Conservation (phyloP, 2,329 filamentous ascomycete genomes). For the Pyrenophora graminea region DNA sequence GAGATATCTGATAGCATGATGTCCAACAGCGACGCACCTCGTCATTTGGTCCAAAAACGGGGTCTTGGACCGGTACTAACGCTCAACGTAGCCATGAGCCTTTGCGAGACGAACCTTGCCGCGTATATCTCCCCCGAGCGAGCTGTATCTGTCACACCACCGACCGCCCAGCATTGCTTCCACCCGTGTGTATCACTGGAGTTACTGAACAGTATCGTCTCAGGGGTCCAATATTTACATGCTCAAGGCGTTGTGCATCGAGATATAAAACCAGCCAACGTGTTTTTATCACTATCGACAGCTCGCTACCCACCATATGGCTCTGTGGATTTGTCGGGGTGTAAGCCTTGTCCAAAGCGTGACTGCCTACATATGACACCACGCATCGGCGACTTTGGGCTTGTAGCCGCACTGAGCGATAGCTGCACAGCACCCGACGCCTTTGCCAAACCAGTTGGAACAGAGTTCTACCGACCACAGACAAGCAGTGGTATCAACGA, state of each 20-base stretch:
- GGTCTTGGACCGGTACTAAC: constrained; percentile 47
- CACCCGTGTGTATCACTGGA: constrained; percentile 61
- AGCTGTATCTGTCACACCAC: constrained; percentile 10
- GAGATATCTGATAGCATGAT: constrained; percentile 39
- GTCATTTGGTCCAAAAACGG: constrained; percentile 27
- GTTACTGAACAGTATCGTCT: constrained; percentile 63
- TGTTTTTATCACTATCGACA: constrained; percentile 62
- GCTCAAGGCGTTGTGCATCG: constrained; percentile 64
- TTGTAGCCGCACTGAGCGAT: constrained; percentile 60
- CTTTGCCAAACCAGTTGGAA: constrained; percentile 58
- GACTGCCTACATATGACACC: constrained; percentile 56
- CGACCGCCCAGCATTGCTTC: constrained; percentile 61
- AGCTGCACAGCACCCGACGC: constrained; percentile 26
- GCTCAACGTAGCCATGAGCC: constrained; percentile 70
- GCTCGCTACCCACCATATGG: constrained; percentile 46
- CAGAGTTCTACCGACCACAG: constrained; percentile 64
- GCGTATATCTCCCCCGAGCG: constrained; percentile 56
- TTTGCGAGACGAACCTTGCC: constrained; percentile 65
- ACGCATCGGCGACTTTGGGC: constrained; percentile 70
- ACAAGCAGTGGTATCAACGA: constrained; percentile 45
- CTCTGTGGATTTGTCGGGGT: constrained; percentile 53
- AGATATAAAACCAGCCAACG: constrained; percentile 70
- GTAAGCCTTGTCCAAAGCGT: constrained; percentile 50
- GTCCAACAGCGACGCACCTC: constrained; percentile 43
- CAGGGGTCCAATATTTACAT: constrained; percentile 69